phyloP scores from a whole-genome alignment of 169 alveolate genomes.

The Plasmodium ovale region DNA sequence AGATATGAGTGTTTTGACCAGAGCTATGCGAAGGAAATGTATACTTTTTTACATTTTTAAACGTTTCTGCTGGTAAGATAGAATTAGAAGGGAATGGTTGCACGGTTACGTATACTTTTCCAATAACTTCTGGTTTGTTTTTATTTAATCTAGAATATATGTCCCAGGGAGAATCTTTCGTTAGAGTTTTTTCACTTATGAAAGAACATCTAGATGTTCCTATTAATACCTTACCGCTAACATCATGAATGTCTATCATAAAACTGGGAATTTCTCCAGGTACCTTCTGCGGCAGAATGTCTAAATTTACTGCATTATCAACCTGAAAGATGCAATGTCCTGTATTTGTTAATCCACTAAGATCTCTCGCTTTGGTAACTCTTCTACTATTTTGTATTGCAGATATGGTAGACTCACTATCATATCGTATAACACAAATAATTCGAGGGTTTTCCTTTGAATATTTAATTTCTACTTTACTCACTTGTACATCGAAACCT shows the following conservation, averaged over 20 bases:
- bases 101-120: conserved; percentile 84
- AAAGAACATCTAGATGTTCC: conserved; percentile 80
- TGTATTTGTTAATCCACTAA: background rate
- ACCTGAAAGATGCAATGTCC: conserved; percentile 81
- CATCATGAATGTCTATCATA: conserved; percentile 81
- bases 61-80: conserved; percentile 88
- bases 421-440: conserved; percentile 77
- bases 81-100: conserved; percentile 82
- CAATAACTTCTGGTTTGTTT: conserved; percentile 73
- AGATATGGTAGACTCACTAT: conserved; percentile 59
- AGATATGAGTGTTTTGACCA: background rate
- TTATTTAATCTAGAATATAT: conserved; percentile 77
- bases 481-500: conserved; percentile 32
- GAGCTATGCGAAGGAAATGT: background rate
- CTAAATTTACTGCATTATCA: conserved; percentile 77
- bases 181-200: conserved; percentile 79
- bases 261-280: conserved; percentile 87
- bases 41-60: conserved; percentile 53
- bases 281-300: conserved; percentile 83
- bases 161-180: conserved; percentile 81
- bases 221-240: conserved; percentile 24
- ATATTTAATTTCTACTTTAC: conserved; percentile 33
- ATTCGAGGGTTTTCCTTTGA: conserved; percentile 56
- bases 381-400: conserved; percentile 76
- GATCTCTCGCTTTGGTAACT: conserved; percentile 69